Evolutionary conservation across 352 stramenopile genomes (phyloP), one percentile per base, ranked within the genome.

Genomic region (Phytophthora meadii): DNA sequence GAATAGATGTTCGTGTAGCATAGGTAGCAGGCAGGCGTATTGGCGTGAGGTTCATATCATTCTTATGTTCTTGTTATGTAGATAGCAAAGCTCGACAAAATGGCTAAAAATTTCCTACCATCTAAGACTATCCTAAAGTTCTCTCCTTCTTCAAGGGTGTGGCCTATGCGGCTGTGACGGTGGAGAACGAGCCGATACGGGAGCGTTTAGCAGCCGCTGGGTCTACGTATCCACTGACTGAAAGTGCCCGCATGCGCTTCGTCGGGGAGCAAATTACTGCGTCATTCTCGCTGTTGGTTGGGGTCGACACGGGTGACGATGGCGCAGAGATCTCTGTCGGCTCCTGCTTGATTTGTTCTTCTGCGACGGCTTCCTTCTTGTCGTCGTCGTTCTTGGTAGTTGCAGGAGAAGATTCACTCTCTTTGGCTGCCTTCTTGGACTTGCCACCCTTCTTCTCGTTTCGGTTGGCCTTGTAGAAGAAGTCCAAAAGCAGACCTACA

Each of bases 381-480:
- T 58, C 50, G 54, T 69, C 42, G 36, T 30, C 12, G 10, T 49
- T 25, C 32, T 57, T 56, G 25, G 27, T 47, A 7, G 40, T 28
- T 46, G 7, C 8, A 30, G 27, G 27, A 17, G 37, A 45, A 40
- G 30, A 25, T 1, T 56, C 40, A 14, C 48, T 45, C 0, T 48
- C 17, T 46, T 72, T 68, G 10, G n/a, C 51, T 7, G 27, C 34
- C 12, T 41, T 27, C 11, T 48, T 42, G 32, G 45, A 42, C 44
- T 77, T 72, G n/a, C 37, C 24, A 30, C 54, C 61, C 40, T 55
- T 70, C 49, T 77, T 78, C 30, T 89, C 79, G 49, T 86, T 87
- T 10, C 81, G 78, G 68, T 87, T 91, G 32, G 84, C 84, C 63
- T 89, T 93, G 74, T 93, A 90, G 56, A 91, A 91, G 48, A 93